Conservation (phyloP, 352 stramenopile genomes). For the Globisporangium echinulatum region DNA sequence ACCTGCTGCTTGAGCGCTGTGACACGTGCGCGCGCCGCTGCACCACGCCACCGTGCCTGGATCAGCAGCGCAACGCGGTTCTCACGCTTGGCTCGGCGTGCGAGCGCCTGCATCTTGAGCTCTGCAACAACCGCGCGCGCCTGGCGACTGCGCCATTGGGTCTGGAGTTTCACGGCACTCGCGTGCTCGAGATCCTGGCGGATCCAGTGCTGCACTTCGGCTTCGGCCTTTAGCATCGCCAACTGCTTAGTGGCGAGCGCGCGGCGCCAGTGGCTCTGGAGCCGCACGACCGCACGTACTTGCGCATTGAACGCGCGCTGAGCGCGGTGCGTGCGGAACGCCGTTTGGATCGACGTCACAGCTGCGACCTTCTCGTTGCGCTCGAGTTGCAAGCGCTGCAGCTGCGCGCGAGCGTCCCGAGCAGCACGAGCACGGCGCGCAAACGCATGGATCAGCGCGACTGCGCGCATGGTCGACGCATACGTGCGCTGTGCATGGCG, state of each 20-base stretch:
- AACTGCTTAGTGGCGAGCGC: slow-evolving; percentile 10
- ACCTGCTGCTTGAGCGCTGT: background rate
- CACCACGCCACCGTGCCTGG: slow-evolving; percentile 3
- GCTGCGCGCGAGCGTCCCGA: slow-evolving; percentile 11
- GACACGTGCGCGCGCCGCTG: background rate
- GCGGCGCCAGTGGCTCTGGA: slow-evolving; percentile 32
- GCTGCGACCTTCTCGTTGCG: slow-evolving; percentile 9
- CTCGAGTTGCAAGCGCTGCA: background rate
- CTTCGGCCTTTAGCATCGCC: slow-evolving; percentile 11
- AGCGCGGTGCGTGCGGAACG: slow-evolving; percentile 13
- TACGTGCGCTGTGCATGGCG: slow-evolving; percentile 23
- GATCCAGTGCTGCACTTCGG: slow-evolving; percentile 11
- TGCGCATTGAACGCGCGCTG: slow-evolving; percentile 13
- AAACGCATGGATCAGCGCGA: slow-evolving; percentile 26
- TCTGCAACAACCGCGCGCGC: slow-evolving; percentile 12
- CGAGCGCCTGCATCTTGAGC: slow-evolving; percentile 4
- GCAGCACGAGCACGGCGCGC: slow-evolving; percentile 9
- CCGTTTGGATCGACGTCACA: slow-evolving; percentile 22
- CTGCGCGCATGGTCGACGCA: slow-evolving; percentile 19
- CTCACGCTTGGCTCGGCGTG: slow-evolving; percentile 1
- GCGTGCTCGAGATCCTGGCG: slow-evolving; percentile 14
- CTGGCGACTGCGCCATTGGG: slow-evolving; percentile 19
- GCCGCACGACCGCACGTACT: slow-evolving; percentile 14
- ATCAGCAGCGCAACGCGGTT: slow-evolving; percentile 10
- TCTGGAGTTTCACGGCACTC: slow-evolving; percentile 32